phyloP scores from a whole-genome alignment of 108 stramenopile genomes.

The Mediolabrus comicus region DNA sequence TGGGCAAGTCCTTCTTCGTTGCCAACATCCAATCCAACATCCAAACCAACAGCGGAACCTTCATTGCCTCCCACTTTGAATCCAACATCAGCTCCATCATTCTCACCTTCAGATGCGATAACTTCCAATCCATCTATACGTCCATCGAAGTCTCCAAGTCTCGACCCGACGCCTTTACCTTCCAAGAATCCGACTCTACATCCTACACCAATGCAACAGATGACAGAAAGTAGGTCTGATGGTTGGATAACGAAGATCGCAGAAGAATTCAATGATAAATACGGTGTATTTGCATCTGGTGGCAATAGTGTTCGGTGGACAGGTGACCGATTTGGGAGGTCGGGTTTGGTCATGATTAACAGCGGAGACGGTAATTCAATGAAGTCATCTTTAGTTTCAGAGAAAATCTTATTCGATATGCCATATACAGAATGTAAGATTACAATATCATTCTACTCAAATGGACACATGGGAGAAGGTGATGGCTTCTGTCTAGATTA shows the following conservation, averaged over 20 bases:
- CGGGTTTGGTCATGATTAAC: slow-evolving; percentile 17
- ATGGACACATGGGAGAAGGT: background rate
- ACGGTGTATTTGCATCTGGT: slow-evolving; percentile 11
- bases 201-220: background rate
- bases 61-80: no score
- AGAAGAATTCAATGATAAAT: slow-evolving; percentile 15
- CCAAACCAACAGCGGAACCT: no score
- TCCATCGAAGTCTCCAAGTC: background rate
- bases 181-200: background rate
- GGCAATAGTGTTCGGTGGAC: slow-evolving; percentile 3
- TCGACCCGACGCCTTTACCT: background rate
- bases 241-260: slow-evolving; percentile 9
- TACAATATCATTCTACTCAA: background rate
- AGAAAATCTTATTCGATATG: background rate
- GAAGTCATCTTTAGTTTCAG: background rate
- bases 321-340: slow-evolving; percentile 5
- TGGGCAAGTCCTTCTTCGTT: no score
- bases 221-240: background rate
- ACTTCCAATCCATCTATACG: background rate
- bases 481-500: background rate
- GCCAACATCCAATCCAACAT: no score
- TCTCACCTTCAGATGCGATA: background rate
- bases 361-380: background rate
- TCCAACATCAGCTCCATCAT: no score
- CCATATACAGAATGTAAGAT: no score